Percentiles rank a stretch among this genome's conserved stretches.
Conservation (phyloP, 768 basidiomycete genomes). For the Russula ochroleuca region DNA sequence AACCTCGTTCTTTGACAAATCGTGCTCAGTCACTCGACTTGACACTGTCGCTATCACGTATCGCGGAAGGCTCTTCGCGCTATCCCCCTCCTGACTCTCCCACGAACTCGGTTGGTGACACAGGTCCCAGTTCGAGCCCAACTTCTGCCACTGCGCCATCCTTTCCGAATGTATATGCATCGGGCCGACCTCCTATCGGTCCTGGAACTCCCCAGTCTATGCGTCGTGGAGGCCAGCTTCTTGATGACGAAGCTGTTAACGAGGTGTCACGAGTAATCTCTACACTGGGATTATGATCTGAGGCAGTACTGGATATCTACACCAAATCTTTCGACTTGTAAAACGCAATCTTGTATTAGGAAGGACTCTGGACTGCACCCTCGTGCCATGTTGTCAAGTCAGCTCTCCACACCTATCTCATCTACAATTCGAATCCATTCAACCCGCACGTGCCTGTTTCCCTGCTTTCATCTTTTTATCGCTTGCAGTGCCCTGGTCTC, state of each 20-base stretch:
- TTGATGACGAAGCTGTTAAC: slow-evolving; percentile 58
- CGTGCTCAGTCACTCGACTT: slow-evolving; percentile 89
- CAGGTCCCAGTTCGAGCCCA: slow-evolving; percentile 75
- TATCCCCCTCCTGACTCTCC: slow-evolving; percentile 74
- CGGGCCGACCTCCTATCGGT: slow-evolving; percentile 36
- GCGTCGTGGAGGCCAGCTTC: slow-evolving; percentile 31
- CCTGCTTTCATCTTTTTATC: slow-evolving; percentile 27
- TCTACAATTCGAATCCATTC: slow-evolving; percentile 23
- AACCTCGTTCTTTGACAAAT: slow-evolving; percentile 78
- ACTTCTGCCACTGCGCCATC: slow-evolving; percentile 71
- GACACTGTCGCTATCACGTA: slow-evolving; percentile 77
- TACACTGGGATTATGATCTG: slow-evolving; percentile 38
- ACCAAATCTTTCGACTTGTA: slow-evolving; percentile 21
- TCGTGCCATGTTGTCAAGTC: slow-evolving; percentile 14
- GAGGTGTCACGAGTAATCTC: slow-evolving; percentile 77
- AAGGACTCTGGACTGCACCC: slow-evolving; percentile 28
- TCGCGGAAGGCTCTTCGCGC: slow-evolving; percentile 61
- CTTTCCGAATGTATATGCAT: slow-evolving; percentile 80
- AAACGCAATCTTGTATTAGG: slow-evolving; percentile 27
- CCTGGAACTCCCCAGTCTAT: slow-evolving; percentile 31
- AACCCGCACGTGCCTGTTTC: slow-evolving; percentile 12
- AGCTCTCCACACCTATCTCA: slow-evolving; percentile 18
- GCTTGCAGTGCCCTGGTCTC: slow-evolving; percentile 12
- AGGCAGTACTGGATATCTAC: slow-evolving; percentile 19
- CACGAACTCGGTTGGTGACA: slow-evolving; percentile 70